Evolutionary conservation across 129 eudicot species (phyloP).

Genomic region (Flaveria robusta): DNA sequence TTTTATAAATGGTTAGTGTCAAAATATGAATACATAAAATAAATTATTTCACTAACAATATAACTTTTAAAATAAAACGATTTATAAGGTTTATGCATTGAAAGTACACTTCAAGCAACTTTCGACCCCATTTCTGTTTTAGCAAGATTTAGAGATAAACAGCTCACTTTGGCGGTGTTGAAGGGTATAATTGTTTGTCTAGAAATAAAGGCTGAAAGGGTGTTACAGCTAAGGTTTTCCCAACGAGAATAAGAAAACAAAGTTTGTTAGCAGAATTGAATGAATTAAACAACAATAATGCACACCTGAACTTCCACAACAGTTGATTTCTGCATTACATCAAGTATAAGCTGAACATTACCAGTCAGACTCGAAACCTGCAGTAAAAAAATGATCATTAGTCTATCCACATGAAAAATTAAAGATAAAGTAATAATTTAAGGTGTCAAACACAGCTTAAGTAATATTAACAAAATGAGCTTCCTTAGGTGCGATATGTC

Average conservation of each 20-base stretch:
- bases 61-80: not conserved
- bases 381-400: slow-evolving; percentile 16
- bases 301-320: slow-evolving; percentile 67
- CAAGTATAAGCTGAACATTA: slow-evolving; percentile 48
- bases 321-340: slow-evolving; percentile 46
- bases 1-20: not conserved
- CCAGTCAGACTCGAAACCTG: slow-evolving; percentile 58
- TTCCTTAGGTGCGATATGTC: not conserved
- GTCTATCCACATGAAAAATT: not conserved
- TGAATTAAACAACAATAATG: not conserved
- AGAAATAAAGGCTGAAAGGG: not conserved
- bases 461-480: not conserved
- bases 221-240: not conserved
- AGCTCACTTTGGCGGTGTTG: not conserved
- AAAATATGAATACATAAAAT: not conserved
- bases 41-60: not conserved
- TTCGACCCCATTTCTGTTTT: not conserved
- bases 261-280: not conserved
- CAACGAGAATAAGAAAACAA: not conserved
- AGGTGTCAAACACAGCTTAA: not conserved
- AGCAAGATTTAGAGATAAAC: not conserved
- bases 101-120: not conserved
- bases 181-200: not conserved
- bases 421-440: not conserved
- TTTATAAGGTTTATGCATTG: not conserved